Evolutionary conservation across 768 basidiomycete genomes (phyloP).

Genomic region (Lentinula guzmanii): DNA sequence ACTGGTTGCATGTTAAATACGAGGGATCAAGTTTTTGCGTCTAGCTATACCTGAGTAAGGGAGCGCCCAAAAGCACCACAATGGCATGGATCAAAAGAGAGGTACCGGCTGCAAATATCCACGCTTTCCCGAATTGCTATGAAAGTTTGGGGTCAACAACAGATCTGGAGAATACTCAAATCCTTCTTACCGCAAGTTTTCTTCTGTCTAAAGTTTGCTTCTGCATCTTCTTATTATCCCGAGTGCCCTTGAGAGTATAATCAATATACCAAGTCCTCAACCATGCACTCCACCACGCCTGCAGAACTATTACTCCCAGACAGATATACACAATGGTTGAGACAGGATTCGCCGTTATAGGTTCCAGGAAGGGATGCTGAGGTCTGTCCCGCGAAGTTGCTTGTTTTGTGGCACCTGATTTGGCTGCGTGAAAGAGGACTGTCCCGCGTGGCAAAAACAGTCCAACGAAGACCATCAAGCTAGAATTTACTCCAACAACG

Average conservation of each 20-base stretch:
- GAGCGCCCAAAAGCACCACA: conserved; percentile 72
- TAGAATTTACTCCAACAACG: conserved; percentile 59
- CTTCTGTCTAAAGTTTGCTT: conserved; percentile 30
- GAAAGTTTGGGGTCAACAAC: conserved; percentile 1
- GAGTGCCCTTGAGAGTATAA: conserved; percentile 30
- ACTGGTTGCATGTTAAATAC: conserved; percentile 25
- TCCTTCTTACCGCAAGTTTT: conserved; percentile 31
- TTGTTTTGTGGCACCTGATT: conserved; percentile 21
- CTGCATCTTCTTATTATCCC: conserved; percentile 37
- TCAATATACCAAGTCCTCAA: conserved; percentile 54
- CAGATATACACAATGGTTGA: conserved; percentile 54
- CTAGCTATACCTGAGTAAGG: conserved; percentile 44
- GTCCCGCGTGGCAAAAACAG: conserved; percentile 67
- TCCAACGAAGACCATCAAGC: conserved; percentile 58
- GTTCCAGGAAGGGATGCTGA: conserved; percentile 64
- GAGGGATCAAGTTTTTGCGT: conserved; percentile 1
- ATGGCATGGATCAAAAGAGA: conserved; percentile 43
- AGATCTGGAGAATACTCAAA: background rate
- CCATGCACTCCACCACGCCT: conserved; percentile 72
- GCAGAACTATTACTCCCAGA: conserved; percentile 45
- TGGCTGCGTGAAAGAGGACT: conserved; percentile 33
- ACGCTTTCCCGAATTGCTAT: conserved; percentile 49
- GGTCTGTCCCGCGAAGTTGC: conserved; percentile 51
- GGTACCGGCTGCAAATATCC: conserved; percentile 41
- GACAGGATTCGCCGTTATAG: conserved; percentile 56